These are phyloP conservation scores for Neurospora sublineolata DNA, from an alignment of 495 filamentous ascomycete genomes.

Conservation along the genomic window DNA sequence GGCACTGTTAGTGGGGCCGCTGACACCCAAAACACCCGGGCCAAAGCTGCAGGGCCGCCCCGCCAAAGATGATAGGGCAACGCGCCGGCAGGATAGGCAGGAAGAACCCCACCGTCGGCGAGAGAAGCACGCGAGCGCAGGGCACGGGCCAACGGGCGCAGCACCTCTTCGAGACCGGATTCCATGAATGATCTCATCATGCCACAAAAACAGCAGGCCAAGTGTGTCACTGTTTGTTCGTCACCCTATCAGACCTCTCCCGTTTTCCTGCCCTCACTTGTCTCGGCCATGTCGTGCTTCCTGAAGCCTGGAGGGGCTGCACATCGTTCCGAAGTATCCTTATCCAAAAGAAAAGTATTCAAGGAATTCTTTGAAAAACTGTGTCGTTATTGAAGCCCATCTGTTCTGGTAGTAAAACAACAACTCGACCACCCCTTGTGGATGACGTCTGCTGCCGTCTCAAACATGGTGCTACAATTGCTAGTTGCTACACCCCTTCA, in stretches of 20 bases:
- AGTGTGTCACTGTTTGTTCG: conserved; percentile 3
- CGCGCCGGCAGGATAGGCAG: neutral
- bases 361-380: neutral
- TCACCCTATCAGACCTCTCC: neutral
- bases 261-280: neutral
- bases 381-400: neutral
- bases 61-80: neutral
- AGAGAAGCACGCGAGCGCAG: neutral
- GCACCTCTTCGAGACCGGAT: neutral
- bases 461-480: neutral
- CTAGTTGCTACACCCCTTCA: neutral
- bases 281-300: neutral
- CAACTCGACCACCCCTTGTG: neutral
- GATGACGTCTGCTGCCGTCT: neutral
- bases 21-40: neutral
- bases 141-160: neutral
- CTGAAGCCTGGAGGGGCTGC: neutral
- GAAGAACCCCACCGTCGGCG: neutral
- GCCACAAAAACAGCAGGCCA: conserved; percentile 12
- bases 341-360: neutral
- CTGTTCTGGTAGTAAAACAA: neutral
- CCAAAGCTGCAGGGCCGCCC: neutral
- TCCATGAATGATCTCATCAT: conserved; percentile 24
- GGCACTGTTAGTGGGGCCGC: neutral
- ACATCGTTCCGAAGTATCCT: conserved; percentile 1